Conservation (phyloP, 768 basidiomycete genomes). For the Rhodotorula kratochvilovae region DNA sequence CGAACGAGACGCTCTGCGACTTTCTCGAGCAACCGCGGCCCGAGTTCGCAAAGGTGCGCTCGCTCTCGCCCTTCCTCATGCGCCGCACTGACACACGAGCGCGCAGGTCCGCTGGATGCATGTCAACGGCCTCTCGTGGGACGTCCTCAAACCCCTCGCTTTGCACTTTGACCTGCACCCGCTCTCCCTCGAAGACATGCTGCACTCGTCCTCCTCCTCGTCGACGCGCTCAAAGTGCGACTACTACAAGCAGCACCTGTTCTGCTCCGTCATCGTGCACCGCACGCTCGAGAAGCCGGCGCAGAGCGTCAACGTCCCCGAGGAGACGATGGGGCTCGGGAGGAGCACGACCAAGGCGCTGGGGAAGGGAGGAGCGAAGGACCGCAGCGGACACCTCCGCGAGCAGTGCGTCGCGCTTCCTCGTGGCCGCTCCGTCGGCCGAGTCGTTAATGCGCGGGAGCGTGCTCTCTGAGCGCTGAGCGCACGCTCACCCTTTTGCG, state of each 20-base stretch:
- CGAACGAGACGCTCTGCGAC: conserved; percentile 1
- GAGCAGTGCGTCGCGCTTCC: neutral
- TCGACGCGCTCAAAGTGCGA: conserved; percentile 53
- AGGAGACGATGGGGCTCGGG: neutral
- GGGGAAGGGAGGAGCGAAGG: neutral
- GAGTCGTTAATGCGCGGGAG: too few relatives aligned
- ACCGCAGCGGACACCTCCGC: neutral
- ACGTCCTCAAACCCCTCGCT: conserved; percentile 65
- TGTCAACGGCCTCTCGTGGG: conserved; percentile 65
- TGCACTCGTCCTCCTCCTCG: conserved; percentile 64
- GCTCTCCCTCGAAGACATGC: conserved; percentile 65
- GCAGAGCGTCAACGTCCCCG: neutral
- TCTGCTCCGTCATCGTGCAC: conserved; percentile 65
- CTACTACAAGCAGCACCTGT: conserved; percentile 67
- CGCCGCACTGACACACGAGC: conserved; percentile 47
- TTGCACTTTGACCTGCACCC: conserved; percentile 68
- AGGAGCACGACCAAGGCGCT: conserved; percentile 9
- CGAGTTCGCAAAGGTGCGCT: conserved; percentile 51
- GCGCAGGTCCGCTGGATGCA: conserved; percentile 71
- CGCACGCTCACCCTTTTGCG: neutral
- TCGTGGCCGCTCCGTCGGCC: too few relatives aligned
- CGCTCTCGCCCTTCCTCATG: conserved; percentile 46
- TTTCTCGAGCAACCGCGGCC: conserved; percentile 13
- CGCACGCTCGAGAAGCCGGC: conserved; percentile 43
- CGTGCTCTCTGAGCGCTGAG: too few relatives aligned